Percentiles rank a stretch among this genome's conserved stretches.
Evolutionary conservation across 1,139 yeast species (phyloP).

Genomic region (Geotrichum restrictum): DNA sequence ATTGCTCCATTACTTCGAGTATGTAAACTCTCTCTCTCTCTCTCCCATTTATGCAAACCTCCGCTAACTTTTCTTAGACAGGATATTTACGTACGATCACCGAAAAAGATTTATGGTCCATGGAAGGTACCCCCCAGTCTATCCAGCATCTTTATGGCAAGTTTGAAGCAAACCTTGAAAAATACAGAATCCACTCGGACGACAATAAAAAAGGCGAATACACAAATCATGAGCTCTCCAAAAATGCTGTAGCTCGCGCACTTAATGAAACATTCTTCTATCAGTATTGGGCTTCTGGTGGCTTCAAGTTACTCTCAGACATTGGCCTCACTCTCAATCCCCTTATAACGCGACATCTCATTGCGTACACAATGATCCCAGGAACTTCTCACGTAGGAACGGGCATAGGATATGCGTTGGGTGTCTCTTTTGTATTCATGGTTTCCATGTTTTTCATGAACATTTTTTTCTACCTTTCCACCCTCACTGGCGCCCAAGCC

Average conservation of each 20-base stretch:
- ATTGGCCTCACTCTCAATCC: conserved; percentile 51
- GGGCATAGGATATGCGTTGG: conserved; percentile 63
- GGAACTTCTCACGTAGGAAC: conserved; percentile 37
- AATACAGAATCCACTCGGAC: conserved; percentile 32
- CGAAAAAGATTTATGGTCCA: conserved; percentile 56
- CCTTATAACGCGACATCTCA: conserved; percentile 50
- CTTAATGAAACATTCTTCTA: conserved; percentile 54
- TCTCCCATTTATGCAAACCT: background rate
- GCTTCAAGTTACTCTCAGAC: conserved; percentile 48
- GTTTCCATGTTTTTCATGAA: conserved; percentile 53
- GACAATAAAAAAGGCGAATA: conserved; percentile 35
- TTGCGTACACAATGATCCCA: conserved; percentile 41
- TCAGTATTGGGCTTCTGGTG: conserved; percentile 47
- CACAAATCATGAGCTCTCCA: conserved; percentile 26
- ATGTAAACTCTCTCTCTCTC: conserved; percentile 20
- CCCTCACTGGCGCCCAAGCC: conserved; percentile 63
- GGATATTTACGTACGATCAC: conserved; percentile 69
- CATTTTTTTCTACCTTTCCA: conserved; percentile 59
- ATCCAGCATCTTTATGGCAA: conserved; percentile 42
- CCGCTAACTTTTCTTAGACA: conserved; percentile 26
- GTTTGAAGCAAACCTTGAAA: conserved; percentile 43
- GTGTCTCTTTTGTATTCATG: conserved; percentile 48
- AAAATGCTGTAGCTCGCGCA: conserved; percentile 44
- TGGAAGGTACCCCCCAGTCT: conserved; percentile 52
- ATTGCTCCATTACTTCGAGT: conserved; percentile 52